Base-by-base conservation (phyloP, 1,139 yeast genomes). In the Pichia sp. region DNA sequence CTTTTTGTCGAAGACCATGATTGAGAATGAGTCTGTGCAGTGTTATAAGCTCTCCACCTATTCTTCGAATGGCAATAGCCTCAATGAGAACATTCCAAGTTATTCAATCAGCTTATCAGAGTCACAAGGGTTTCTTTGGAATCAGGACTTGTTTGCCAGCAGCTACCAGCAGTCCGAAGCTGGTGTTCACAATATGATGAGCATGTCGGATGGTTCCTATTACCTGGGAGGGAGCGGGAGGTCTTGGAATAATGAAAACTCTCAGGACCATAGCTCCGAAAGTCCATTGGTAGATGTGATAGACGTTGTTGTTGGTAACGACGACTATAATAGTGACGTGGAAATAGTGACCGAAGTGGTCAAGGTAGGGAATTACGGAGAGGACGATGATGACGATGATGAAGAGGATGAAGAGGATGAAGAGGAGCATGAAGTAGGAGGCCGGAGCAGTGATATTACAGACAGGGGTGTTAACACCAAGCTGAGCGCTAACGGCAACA, bases 121-220 rank as follows among this genome's bases (percentile, higher is more conserved):
- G 64, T 76, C 84, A 49, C 92, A 86, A 66, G 93, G 93, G 6
- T 86, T 85, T 64, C 71, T 81, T 20, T 86, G 88, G 78, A 86
- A 86, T 67, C 90, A 84, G 62, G 89, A 84, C 63, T 71, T 85
- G 56, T 85, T 85, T 74, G 90, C 87, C 9, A 76, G 84, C 9
- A 80, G 84, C 8, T 82, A 80, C 64, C 87, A 82, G 61, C 90
- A 84, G 61, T 79, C 75, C 63, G 67, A 78, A 51, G 76, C 83
- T 0, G 68, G 68, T 1, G 54, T 64, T 9, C 55, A 58, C 24
- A 45, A 20, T 8, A 34, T 27, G 27, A 60, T 61, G 16, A 63
- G 61, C 46, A 61, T 60, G 51, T 57, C 55, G 30, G 58, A 57
- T 31, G 61, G 58, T 29, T 61, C 58, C 6, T 50, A 57, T 8